A percentile compares a stretch with the other conserved stretches of the same genome.
Evolutionary conservation across 2,329 filamentous ascomycete species (phyloP).

Genomic region (Colletotrichum limetticola): DNA sequence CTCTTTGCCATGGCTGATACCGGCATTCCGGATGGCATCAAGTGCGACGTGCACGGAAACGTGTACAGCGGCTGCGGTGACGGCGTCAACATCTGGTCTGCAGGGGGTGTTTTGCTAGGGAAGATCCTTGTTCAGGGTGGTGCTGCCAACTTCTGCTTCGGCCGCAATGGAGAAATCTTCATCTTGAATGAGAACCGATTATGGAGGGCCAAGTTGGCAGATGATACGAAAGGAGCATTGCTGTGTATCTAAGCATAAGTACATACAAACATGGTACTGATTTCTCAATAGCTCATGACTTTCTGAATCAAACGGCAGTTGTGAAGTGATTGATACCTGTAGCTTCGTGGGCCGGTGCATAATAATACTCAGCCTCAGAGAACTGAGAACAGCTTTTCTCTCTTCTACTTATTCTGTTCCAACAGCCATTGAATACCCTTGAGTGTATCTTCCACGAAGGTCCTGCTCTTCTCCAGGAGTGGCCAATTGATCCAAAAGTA

Average conservation of each 20-base stretch:
- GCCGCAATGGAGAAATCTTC: conserved; percentile 53
- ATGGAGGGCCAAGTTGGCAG: conserved; percentile 50
- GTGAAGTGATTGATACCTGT: not conserved
- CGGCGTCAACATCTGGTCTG: conserved; percentile 60
- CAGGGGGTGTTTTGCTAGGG: conserved; percentile 56
- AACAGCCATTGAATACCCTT: conserved; percentile 24
- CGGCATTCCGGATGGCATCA: conserved; percentile 60
- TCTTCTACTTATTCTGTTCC: conserved; percentile 1
- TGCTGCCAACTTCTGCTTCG: conserved; percentile 60
- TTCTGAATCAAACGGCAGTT: not conserved
- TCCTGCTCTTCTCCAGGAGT: not conserved
- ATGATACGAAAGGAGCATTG: conserved; percentile 42
- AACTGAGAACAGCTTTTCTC: too few relatives aligned
- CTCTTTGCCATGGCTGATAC: conserved; percentile 61
- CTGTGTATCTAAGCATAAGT: conserved; percentile 15
- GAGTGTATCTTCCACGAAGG: conserved; percentile 15
- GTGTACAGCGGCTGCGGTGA: conserved; percentile 62
- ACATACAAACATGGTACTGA: not conserved
- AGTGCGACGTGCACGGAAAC: conserved; percentile 57
- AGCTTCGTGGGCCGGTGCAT: too few relatives aligned
- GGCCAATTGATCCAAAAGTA: conserved; percentile 31
- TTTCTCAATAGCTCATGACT: not conserved
- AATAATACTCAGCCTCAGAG: too few relatives aligned
- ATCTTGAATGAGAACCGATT: conserved; percentile 58
- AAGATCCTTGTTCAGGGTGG: conserved; percentile 54